Percentiles rank a stretch among this genome's conserved stretches.
Conservation (phyloP, 495 filamentous ascomycete genomes). For the Penicillium pulvis region DNA sequence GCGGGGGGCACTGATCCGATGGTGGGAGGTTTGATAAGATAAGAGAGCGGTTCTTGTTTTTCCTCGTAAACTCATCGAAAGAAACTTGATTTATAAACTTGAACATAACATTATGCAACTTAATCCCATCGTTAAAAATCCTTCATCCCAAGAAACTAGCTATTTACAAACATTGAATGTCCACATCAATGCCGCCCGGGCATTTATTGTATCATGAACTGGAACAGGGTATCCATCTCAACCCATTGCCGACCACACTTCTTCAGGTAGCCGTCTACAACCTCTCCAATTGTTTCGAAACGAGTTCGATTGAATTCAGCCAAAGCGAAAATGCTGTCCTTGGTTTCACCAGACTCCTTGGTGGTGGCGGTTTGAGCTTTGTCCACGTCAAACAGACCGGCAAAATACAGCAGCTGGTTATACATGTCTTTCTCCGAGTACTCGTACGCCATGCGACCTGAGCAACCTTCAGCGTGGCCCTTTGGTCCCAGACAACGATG, state of each 20-base stretch:
- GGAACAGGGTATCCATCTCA: constrained; percentile 90
- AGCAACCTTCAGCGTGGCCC: constrained; percentile 78
- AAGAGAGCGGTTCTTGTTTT: background rate
- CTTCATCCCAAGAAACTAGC: constrained; percentile 13
- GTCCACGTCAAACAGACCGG: constrained; percentile 85
- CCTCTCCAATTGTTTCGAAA: constrained; percentile 72
- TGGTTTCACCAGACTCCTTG: constrained; percentile 47
- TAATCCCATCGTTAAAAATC: constrained; percentile 11
- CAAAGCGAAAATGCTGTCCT: constrained; percentile 67
- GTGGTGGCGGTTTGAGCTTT: constrained; percentile 61
- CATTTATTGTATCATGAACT: constrained; percentile 56
- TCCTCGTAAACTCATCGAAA: background rate
- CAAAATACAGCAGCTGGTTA: constrained; percentile 91
- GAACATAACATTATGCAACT: constrained; percentile 25
- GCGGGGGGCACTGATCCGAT: constrained; percentile 11
- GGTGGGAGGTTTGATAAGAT: constrained; percentile 18
- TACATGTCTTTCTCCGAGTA: constrained; percentile 86
- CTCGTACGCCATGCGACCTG: constrained; percentile 88
- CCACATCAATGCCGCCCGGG: constrained; percentile 20
- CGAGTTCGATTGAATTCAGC: constrained; percentile 76
- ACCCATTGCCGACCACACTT: constrained; percentile 96
- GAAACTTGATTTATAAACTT: background rate
- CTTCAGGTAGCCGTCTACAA: constrained; percentile 86
- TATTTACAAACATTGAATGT: constrained; percentile 29
- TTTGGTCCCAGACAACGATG: constrained; percentile 84